phyloP scores from a whole-genome alignment of 225 moss, liverwort and hornwort genomes.

The Asterella californica region DNA sequence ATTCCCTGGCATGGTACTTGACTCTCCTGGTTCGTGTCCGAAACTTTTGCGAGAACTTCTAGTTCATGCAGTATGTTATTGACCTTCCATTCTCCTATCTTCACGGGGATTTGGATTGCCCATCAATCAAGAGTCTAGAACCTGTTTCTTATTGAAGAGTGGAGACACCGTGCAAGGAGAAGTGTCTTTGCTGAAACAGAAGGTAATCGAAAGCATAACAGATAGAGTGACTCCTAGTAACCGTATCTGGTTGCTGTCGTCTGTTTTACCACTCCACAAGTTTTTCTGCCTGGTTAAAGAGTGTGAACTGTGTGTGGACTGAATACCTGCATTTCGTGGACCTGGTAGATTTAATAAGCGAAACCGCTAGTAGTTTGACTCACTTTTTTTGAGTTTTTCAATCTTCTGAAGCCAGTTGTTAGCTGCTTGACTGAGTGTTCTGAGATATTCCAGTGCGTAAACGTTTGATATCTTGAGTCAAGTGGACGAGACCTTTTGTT shows the following conservation, averaged over 20 bases:
- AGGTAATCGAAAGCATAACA: background rate
- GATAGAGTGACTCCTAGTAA: background rate
- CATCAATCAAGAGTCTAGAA: background rate
- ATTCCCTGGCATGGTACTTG: conserved; percentile 39
- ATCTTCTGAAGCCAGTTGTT: no score
- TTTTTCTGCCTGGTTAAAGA: background rate
- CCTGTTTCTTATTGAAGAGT: background rate
- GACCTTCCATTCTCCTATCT: background rate
- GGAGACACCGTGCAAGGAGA: background rate
- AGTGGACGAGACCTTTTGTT: no score
- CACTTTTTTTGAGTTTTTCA: background rate
- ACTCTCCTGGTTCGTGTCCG: background rate
- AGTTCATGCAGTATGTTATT: background rate
- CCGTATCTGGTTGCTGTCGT: background rate
- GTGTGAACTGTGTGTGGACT: background rate
- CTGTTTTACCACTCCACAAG: background rate
- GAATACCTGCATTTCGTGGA: background rate
- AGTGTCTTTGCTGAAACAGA: background rate
- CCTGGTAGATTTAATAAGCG: no score
- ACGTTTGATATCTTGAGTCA: no score
- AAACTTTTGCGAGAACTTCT: conserved; percentile 1
- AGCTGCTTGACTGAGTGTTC: no score
- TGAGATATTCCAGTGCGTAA: no score
- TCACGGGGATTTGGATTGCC: background rate
- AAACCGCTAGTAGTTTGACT: background rate